phyloP scores from a whole-genome alignment of 148 eudicot genomes.

The Rhododendron mucronatum region DNA sequence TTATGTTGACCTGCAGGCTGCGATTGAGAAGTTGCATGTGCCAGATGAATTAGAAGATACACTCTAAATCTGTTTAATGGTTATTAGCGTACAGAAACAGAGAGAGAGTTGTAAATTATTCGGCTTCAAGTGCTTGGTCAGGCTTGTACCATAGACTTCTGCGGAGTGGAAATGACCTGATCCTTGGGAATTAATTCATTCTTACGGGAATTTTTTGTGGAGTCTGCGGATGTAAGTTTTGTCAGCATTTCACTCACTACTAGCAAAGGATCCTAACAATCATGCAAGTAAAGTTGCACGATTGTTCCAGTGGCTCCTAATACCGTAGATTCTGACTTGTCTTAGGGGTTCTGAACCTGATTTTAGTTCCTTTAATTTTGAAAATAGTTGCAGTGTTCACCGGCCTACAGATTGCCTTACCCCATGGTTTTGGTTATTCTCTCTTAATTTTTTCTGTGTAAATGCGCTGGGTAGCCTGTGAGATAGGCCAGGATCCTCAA shows the following conservation, averaged over 20 bases:
- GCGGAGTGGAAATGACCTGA: not conserved
- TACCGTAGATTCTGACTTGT: not conserved
- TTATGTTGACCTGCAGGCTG: slow-evolving; percentile 49
- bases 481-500: not conserved
- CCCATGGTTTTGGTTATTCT: not conserved
- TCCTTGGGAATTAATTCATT: not conserved
- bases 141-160: slow-evolving; percentile 13
- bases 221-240: not conserved
- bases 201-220: not conserved
- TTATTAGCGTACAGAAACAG: slow-evolving; percentile 3
- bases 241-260: not conserved
- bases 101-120: slow-evolving; percentile 22
- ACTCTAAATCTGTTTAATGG: slow-evolving; percentile 17
- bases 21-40: slow-evolving; percentile 92
- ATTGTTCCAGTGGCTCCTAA: not conserved
- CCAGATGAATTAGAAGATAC: slow-evolving; percentile 78
- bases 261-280: not conserved
- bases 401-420: not conserved
- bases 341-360: not conserved
- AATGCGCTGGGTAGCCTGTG: not conserved
- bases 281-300: not conserved
- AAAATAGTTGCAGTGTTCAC: not conserved
- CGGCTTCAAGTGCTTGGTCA: slow-evolving; percentile 6
- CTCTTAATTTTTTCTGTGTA: not conserved
- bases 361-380: not conserved